These are phyloP conservation scores for Stentor roeselii DNA, from an alignment of 73 alveolate genomes.

Conservation along the genomic window DNA sequence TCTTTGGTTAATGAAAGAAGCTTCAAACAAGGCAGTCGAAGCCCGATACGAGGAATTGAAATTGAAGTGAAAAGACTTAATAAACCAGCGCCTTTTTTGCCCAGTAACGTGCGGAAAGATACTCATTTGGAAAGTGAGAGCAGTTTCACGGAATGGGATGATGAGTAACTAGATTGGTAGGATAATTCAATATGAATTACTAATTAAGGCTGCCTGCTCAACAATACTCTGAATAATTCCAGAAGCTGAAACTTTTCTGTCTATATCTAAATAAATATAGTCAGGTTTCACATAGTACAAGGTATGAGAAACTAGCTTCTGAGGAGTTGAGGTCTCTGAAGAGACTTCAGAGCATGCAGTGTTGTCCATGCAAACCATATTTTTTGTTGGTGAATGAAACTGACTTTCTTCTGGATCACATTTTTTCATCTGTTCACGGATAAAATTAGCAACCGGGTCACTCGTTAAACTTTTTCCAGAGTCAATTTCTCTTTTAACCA, in stretches of 20 bases:
- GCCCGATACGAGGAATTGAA: too few species aligned
- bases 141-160: too few species aligned
- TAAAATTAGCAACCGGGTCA: neutral
- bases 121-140: too few species aligned
- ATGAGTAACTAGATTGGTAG: too few species aligned
- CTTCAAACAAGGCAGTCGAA: too few species aligned
- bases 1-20: too few species aligned
- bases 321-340: neutral
- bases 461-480: neutral
- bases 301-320: neutral
- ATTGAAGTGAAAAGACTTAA: too few species aligned
- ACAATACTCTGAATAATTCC: neutral
- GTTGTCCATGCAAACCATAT: neutral
- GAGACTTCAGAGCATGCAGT: neutral
- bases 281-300: slow-evolving; percentile 5
- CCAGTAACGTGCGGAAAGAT: too few species aligned
- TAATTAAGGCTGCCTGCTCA: neutral
- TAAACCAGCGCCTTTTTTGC: too few species aligned
- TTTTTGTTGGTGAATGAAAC: neutral
- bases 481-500: neutral
- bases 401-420: neutral
- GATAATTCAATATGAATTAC: too few species aligned
- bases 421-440: neutral
- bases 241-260: neutral
- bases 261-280: slow-evolving; percentile 2